These are phyloP conservation scores for Isabelozyma heimii DNA, from an alignment of 805 yeast species.

Conservation along the genomic window DNA sequence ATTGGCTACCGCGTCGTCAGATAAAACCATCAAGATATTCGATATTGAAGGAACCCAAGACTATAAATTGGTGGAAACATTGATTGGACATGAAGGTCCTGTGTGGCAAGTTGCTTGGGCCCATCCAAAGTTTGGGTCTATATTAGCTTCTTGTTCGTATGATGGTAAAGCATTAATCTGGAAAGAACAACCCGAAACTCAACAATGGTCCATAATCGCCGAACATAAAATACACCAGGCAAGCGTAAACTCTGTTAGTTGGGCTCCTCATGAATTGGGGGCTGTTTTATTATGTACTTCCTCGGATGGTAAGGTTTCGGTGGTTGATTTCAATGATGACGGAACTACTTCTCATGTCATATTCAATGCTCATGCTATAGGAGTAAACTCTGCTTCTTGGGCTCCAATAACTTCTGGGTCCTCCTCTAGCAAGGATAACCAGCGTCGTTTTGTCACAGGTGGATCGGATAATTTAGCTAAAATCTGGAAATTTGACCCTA, in stretches of 20 bases:
- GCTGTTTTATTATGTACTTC: conserved; percentile 88
- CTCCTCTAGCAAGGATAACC: conserved; percentile 29
- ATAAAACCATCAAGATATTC: conserved; percentile 91
- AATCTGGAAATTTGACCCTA: conserved; percentile 74
- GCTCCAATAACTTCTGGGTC: conserved; percentile 56
- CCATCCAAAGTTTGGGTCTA: conserved; percentile 95
- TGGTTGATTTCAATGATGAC: conserved; percentile 87
- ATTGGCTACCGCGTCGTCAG: conserved; percentile 94
- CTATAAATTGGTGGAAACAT: conserved; percentile 78
- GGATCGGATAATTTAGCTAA: conserved; percentile 94
- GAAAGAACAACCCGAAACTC: conserved; percentile 80
- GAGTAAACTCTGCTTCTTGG: conserved; percentile 95
- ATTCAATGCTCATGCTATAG: conserved; percentile 85
- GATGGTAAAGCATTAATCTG: conserved; percentile 94
- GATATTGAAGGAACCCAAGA: conserved; percentile 81
- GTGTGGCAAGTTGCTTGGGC: conserved; percentile 99
- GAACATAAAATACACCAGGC: conserved; percentile 89
- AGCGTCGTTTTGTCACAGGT: conserved; percentile 83
- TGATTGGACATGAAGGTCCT: conserved; percentile 94
- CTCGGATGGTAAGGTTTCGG: conserved; percentile 88
- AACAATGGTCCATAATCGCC: conserved; percentile 83
- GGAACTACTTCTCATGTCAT: conserved; percentile 68
- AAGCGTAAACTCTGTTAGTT: conserved; percentile 86
- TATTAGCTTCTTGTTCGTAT: conserved; percentile 90
- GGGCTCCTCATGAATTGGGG: conserved; percentile 98